phyloP scores from a whole-genome alignment of 106 monocot species.

The Acanthochlamys bracteata region DNA sequence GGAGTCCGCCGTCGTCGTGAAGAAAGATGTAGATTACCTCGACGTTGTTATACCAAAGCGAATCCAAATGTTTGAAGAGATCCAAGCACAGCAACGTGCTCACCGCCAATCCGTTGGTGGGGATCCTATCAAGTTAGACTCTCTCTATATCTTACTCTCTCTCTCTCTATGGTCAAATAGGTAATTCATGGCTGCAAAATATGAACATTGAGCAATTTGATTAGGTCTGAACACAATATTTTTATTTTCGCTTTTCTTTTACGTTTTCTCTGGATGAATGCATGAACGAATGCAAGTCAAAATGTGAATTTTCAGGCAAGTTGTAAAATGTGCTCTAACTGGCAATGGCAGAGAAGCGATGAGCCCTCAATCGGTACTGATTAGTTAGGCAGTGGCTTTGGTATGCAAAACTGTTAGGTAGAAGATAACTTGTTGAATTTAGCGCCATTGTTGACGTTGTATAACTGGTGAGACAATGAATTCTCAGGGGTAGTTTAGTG shows the following conservation, averaged over 20 bases:
- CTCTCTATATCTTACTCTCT: neutral
- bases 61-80: slow-evolving; percentile 36
- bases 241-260: neutral
- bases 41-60: slow-evolving; percentile 43
- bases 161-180: neutral
- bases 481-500: too few species aligned
- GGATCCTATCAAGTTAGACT: slow-evolving; percentile 29
- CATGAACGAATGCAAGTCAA: neutral
- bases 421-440: too few species aligned
- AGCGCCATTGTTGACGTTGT: too few species aligned
- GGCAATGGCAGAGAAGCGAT: too few species aligned
- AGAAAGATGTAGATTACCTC: slow-evolving; percentile 41
- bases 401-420: too few species aligned
- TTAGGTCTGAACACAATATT: neutral
- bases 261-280: neutral
- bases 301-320: neutral
- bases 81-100: slow-evolving; percentile 35
- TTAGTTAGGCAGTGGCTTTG: too few species aligned
- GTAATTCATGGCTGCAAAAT: too few species aligned
- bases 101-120: slow-evolving; percentile 29
- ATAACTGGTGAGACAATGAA: too few species aligned
- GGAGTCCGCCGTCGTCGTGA: too few species aligned
- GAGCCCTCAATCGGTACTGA: too few species aligned
- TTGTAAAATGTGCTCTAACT: neutral
- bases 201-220: neutral